Base-by-base conservation (phyloP, 1,284 basidiomycete genomes). In the Sporisorium scitamineum region DNA sequence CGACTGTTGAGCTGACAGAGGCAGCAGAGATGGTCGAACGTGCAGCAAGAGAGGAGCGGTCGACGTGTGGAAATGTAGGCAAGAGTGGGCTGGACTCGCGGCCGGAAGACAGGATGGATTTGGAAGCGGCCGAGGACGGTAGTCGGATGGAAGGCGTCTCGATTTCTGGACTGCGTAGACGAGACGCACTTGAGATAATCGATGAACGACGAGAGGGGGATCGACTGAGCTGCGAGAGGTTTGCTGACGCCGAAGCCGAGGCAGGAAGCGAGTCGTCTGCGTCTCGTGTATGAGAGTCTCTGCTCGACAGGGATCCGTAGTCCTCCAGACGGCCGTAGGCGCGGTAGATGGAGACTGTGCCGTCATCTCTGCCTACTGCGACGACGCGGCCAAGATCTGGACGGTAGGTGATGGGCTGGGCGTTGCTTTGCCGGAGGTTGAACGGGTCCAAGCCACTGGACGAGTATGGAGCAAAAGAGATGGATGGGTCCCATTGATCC, bases 401-500 rank as follows among this genome's bases (percentile, higher is more conserved):
- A 44, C 69, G 42, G 29, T 74, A 74, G 8, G 29, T 54, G 51
- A 51, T 55, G 7, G 62, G 44, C 39, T 20, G 18, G n/a, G 39
- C 39, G 39, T 10, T 50, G 44, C 14, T 16, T 22, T 9, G 13
- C 47, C 13, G 44, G 5, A 60, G 45, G 7, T 39, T 27, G 16
- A 58, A 41, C 16, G 64, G 65, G 14, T 47, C 18, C 29, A 70
- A 42, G 24, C 52, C 65, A 24, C 48, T 70, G 14, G 63, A 54
- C 18, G 61, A 37, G 60, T 48, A 75, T 2, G 72, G 72, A 31
- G 67, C 57, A n/a, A 66, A 70, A 3, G 72, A 75, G 24, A 75
- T 66, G 10, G 72, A 70, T 5, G 66, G 60, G n/a, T 75, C 72
- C 67, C 72, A 75, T 18, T 58, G 63, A 31, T 75, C 67, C 47